These are phyloP conservation scores for Talaromyces atroroseus DNA, from an alignment of 2,329 filamentous ascomycete species.

Conservation along the genomic window DNA sequence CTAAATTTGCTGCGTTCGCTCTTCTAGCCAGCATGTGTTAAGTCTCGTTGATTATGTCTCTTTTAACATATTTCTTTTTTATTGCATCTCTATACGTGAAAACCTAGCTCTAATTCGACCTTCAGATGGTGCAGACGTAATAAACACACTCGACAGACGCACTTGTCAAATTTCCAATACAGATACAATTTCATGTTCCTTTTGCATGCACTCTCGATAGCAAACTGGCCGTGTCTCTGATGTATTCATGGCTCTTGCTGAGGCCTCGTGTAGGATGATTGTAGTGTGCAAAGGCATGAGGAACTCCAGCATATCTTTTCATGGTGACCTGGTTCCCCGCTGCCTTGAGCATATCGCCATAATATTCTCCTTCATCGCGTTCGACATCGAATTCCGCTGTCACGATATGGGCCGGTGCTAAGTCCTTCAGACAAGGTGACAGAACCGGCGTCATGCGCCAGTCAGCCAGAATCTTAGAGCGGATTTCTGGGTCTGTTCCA, in stretches of 20 bases:
- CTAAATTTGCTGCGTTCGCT: too few species aligned
- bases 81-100: too few species aligned
- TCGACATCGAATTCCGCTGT: conserved; percentile 39
- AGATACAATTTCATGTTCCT: too few species aligned
- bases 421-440: conserved; percentile 27
- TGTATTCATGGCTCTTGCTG: conserved; percentile 23
- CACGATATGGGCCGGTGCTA: conserved; percentile 36
- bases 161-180: background rate
- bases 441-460: conserved; percentile 41
- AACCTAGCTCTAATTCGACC: too few species aligned
- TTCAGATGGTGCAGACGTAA: too few species aligned
- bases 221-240: conserved; percentile 20
- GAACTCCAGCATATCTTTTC: conserved; percentile 27
- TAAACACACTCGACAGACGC: background rate
- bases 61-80: too few species aligned
- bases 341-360: conserved; percentile 32
- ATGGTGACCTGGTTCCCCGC: conserved; percentile 30
- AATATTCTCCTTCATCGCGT: conserved; percentile 38
- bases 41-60: too few species aligned
- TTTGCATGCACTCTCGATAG: conserved; percentile 12
- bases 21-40: too few species aligned
- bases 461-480: conserved; percentile 21
- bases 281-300: conserved; percentile 27
- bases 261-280: conserved; percentile 24
- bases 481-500: conserved; percentile 17